A percentile compares a stretch with the other conserved stretches of the same genome.
Conservation (phyloP, 805 yeast species). For the Kurtzmaniella fragi region DNA sequence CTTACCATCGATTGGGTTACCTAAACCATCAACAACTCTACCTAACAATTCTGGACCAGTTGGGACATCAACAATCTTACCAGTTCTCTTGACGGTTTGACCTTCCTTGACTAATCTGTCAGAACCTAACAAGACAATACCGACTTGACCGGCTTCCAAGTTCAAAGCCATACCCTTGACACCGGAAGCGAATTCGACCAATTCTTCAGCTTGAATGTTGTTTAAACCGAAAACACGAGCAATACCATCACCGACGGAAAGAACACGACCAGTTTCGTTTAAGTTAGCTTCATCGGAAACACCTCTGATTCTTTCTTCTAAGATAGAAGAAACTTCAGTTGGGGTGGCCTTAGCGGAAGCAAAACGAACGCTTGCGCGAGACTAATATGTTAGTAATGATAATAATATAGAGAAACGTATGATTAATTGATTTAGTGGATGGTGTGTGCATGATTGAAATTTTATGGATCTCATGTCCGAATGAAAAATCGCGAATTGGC, state of each 20-base stretch:
- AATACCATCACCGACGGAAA: constrained; percentile 99
- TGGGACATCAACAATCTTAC: constrained; percentile 98
- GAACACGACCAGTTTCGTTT: constrained; percentile 98
- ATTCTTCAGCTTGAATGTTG: constrained; percentile 99
- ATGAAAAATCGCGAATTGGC: constrained; percentile 1
- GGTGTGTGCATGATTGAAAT: no score
- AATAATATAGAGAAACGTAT: not conserved
- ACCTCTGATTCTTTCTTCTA: constrained; percentile 99
- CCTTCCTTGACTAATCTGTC: constrained; percentile 98
- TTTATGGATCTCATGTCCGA: no score
- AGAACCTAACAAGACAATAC: constrained; percentile 99
- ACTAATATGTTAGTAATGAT: constrained; percentile 40
- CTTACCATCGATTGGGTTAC: constrained; percentile 99
- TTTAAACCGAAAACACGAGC: constrained; percentile 99
- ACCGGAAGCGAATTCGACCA: constrained; percentile 98
- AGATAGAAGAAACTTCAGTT: constrained; percentile 97
- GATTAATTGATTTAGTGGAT: not conserved
- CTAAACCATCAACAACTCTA: constrained; percentile 99
- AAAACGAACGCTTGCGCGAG: constrained; percentile 77
- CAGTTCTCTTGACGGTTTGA: constrained; percentile 99
- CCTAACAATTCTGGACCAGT: constrained; percentile 98
- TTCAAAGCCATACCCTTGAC: constrained; percentile 99
- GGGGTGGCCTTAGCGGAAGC: constrained; percentile 98
- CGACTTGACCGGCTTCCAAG: constrained; percentile 99
- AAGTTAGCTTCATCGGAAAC: constrained; percentile 95